phyloP scores from a whole-genome alignment of 2,329 filamentous ascomycete genomes.

The Hymenoscyphus fructigenus region DNA sequence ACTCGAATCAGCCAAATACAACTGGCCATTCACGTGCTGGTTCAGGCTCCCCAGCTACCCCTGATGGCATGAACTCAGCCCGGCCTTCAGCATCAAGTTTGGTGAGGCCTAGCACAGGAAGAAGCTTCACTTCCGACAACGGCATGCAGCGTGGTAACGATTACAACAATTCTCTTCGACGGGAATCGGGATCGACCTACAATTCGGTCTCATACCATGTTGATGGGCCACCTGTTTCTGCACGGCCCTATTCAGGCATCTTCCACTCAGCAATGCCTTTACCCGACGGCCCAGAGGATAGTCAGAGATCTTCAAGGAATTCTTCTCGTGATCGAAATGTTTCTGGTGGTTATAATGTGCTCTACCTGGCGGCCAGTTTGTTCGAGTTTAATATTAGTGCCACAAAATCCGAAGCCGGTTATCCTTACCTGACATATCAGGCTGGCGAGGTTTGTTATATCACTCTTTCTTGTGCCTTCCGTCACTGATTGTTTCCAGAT shows the following conservation, averaged over 20 bases:
- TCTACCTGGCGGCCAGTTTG: conserved; percentile 89
- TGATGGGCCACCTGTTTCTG: conserved; percentile 31
- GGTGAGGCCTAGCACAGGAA: conserved; percentile 56
- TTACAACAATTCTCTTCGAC: conserved; percentile 41
- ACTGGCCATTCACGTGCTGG: conserved; percentile 52
- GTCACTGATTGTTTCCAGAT: conserved; percentile 50
- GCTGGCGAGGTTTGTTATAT: conserved; percentile 73
- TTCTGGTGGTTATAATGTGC: conserved; percentile 63
- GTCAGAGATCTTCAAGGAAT: conserved; percentile 54
- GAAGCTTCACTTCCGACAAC: conserved; percentile 55
- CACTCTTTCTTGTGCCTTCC: background rate
- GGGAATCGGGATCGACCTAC: conserved; percentile 57
- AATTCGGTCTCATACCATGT: conserved; percentile 44
- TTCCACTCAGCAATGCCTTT: conserved; percentile 88
- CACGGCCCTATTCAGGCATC: conserved; percentile 65
- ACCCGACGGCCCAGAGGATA: conserved; percentile 62
- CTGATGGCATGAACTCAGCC: conserved; percentile 51
- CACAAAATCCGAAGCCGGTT: conserved; percentile 87
- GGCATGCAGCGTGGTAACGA: conserved; percentile 54
- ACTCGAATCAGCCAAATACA: conserved; percentile 53
- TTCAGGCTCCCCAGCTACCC: conserved; percentile 56
- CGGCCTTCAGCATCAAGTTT: conserved; percentile 33
- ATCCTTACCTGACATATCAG: conserved; percentile 93
- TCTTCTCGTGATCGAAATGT: conserved; percentile 57
- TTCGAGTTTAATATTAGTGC: conserved; percentile 98